Evolutionary conservation across 768 basidiomycete species (phyloP).

Genomic region (Podaxis sp.): DNA sequence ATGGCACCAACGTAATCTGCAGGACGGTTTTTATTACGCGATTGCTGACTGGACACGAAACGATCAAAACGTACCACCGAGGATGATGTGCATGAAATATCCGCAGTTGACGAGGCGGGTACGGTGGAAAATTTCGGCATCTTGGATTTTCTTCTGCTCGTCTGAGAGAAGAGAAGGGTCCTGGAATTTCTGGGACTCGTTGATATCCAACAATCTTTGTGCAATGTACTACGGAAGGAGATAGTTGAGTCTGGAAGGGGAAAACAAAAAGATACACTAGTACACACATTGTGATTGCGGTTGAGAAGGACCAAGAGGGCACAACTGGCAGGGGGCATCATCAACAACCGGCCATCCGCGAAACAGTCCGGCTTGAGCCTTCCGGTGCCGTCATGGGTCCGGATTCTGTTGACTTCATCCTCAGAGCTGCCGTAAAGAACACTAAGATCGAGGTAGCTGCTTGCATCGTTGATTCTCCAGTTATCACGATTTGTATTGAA

Average conservation of each 20-base stretch:
- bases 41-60: neutral
- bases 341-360: constrained; percentile 60
- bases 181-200: constrained; percentile 56
- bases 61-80: constrained; percentile 40
- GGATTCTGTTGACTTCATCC: constrained; percentile 44
- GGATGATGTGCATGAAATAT: constrained; percentile 68
- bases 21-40: neutral
- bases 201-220: constrained; percentile 63
- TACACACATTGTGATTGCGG: constrained; percentile 72
- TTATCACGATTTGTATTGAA: constrained; percentile 58
- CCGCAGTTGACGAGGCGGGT: constrained; percentile 73
- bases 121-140: constrained; percentile 77
- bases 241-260: constrained; percentile 6
- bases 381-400: constrained; percentile 67
- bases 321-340: constrained; percentile 72
- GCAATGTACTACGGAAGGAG: constrained; percentile 59
- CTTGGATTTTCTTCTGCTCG: constrained; percentile 43
- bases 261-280: neutral
- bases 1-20: constrained; percentile 75
- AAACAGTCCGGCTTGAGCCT: constrained; percentile 68
- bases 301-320: constrained; percentile 68
- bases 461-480: constrained; percentile 57
- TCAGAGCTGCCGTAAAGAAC: constrained; percentile 68
- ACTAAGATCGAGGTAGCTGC: constrained; percentile 77
- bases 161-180: constrained; percentile 23